Conservation (phyloP, 768 basidiomycete genomes). For the Leccinum subgranulosum region DNA sequence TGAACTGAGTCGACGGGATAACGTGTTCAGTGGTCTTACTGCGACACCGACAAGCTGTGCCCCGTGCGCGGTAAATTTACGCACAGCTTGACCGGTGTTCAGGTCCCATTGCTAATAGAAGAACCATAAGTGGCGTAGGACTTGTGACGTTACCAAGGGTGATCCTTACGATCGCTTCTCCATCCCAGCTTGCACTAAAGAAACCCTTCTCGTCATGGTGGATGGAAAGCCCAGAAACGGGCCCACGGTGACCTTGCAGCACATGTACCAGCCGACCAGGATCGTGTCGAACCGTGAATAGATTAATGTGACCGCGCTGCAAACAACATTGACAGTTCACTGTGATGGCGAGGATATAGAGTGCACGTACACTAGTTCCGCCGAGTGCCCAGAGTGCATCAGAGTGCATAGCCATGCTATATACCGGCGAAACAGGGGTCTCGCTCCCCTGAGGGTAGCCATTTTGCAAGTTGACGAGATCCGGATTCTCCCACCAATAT, state of each 20-base stretch:
- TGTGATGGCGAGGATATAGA: conserved; percentile 15
- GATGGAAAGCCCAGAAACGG: conserved; percentile 83
- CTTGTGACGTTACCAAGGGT: not conserved
- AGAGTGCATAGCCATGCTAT: conserved; percentile 87
- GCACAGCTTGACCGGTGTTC: conserved; percentile 77
- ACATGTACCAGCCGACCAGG: conserved; percentile 76
- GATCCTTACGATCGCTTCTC: conserved; percentile 71
- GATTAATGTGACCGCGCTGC: conserved; percentile 86
- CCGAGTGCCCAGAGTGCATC: conserved; percentile 92
- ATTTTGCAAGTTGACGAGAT: conserved; percentile 17
- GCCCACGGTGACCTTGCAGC: conserved; percentile 64
- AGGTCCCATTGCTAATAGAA: conserved; percentile 90
- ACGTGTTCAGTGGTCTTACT: conserved; percentile 59
- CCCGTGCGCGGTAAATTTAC: conserved; percentile 77
- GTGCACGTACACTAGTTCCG: conserved; percentile 71
- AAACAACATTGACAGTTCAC: conserved; percentile 16
- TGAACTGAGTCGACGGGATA: conserved; percentile 31
- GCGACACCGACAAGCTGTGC: conserved; percentile 82
- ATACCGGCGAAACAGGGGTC: conserved; percentile 64
- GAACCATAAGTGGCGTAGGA: conserved; percentile 5
- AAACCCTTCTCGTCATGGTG: conserved; percentile 80
- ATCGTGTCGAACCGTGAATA: conserved; percentile 91
- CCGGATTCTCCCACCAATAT: conserved; percentile 87
- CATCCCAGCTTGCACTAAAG: conserved; percentile 95
- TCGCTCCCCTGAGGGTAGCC: conserved; percentile 46